These are phyloP conservation scores for Micractinium conductrix DNA, from an alignment of 139 green algal genomes.

Conservation along the genomic window DNA sequence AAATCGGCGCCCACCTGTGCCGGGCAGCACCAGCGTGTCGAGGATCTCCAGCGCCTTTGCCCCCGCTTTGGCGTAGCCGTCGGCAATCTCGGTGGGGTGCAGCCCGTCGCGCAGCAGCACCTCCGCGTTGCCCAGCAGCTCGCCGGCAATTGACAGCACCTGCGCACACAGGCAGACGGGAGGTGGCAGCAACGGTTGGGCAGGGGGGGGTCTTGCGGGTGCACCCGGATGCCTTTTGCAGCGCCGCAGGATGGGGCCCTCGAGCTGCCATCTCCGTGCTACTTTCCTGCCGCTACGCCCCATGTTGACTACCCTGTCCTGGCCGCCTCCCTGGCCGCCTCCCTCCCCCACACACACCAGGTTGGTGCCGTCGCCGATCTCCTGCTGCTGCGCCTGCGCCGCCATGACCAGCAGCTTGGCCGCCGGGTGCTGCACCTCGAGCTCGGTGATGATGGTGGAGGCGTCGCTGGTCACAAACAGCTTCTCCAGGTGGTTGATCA, in stretches of 20 bases:
- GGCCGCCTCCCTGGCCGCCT: too few relatives aligned
- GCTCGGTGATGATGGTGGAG: constrained; percentile 91
- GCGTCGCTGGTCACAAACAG: constrained; percentile 98
- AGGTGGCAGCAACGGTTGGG: too few relatives aligned
- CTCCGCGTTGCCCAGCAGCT: constrained; percentile 93
- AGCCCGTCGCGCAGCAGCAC: constrained; percentile 91
- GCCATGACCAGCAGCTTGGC: constrained; percentile 96
- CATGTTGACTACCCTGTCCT: too few relatives aligned
- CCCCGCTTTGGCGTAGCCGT: constrained; percentile 92
- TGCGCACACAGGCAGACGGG: constrained; percentile 18
- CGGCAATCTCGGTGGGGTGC: constrained; percentile 93
- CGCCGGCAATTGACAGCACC: constrained; percentile 93
- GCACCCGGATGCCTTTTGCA: too few relatives aligned
- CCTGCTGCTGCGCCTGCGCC: constrained; percentile 91
- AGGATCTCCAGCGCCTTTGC: constrained; percentile 86
- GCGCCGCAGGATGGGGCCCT: too few relatives aligned
- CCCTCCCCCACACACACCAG: too few relatives aligned
- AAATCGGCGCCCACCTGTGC: constrained; percentile 53
- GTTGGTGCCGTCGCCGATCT: constrained; percentile 98
- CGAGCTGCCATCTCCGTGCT: too few relatives aligned
- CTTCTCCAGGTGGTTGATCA: constrained; percentile 99
- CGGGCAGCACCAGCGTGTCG: constrained; percentile 81
- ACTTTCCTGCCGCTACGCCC: too few relatives aligned
- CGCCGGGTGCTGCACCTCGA: constrained; percentile 98
- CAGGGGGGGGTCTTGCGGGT: too few relatives aligned